phyloP scores from a whole-genome alignment of 805 yeast genomes.

The Hanseniaspora lindneri region DNA sequence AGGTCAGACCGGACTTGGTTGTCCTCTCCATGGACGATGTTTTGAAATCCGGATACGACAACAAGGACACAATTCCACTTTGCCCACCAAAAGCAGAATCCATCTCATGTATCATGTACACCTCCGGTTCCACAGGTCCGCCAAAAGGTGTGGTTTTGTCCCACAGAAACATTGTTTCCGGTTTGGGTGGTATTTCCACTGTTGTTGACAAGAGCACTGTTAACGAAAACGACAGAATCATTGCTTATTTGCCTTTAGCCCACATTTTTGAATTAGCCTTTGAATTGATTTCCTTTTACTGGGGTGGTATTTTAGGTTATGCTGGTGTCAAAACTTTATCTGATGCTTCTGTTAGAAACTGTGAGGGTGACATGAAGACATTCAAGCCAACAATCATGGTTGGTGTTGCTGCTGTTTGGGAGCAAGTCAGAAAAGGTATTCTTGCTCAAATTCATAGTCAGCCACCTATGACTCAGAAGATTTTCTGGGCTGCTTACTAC shows the following conservation, averaged over 20 bases:
- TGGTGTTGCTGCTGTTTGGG: constrained; percentile 99
- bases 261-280: constrained; percentile 89
- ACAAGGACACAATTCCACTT: constrained; percentile 33
- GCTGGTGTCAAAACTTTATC: constrained; percentile 86
- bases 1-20: constrained; percentile 64
- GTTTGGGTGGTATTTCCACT: constrained; percentile 69
- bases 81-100: constrained; percentile 39
- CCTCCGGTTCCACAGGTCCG: constrained; percentile 67
- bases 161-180: constrained; percentile 63
- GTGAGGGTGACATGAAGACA: constrained; percentile 75
- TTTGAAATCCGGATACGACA: constrained; percentile 47
- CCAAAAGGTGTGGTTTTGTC: constrained; percentile 67
- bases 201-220: constrained; percentile 45
- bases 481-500: constrained; percentile 81
- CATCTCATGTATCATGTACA: constrained; percentile 55
- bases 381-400: constrained; percentile 90
- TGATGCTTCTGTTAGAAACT: constrained; percentile 68
- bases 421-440: constrained; percentile 85
- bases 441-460: constrained; percentile 56
- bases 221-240: constrained; percentile 51
- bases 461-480: constrained; percentile 55
- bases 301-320: constrained; percentile 88
- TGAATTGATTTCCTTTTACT: constrained; percentile 64
- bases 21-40: constrained; percentile 57
- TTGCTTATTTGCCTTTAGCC: constrained; percentile 88